Evolutionary conservation across 495 filamentous ascomycete species (phyloP), one percentile per base, ranked within the genome.

Genomic region (Podospora pseudopauciseta): DNA sequence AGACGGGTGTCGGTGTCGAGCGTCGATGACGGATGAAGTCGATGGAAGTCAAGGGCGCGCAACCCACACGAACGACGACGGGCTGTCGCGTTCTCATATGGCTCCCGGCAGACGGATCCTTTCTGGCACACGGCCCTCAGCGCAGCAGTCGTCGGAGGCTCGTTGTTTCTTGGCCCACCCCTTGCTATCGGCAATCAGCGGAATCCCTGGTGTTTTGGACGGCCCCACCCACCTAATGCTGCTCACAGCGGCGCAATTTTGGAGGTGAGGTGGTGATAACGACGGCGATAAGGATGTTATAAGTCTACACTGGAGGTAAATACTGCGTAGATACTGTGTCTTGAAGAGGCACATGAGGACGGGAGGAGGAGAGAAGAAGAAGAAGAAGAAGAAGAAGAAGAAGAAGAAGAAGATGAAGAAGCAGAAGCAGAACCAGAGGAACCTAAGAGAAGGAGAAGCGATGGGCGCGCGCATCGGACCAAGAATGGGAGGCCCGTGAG

Each of bases 141-240:
- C 39, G 39, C 39, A 49, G 39, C 39, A 56, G 11, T 49, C 28
- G 27, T 7, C 18, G 39, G 39, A 49, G 39, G 39, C 39, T 49
- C 39, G 39, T 49, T 13, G 39, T 49, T 49, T 61, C 55, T 63
- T 61, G 49, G 61, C 61, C 65, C 55, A 39, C 65, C 56, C 65
- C 69, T 58, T 59, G 65, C 62, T 19, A 30, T 66, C 68, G 68
- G 71, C 71, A 70, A 68, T 71, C 71, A 66, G 66, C 63, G 68
- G 66, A 59, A 65, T 58, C 71, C 71, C 64, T 73, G 71, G 61
- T 27, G 28, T 44, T 67, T 59, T 64, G 23, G 55, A 64, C n/a
- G 54, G 53, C 66, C 62, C 71, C 71, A 73, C 71, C 68, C 57
- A 34, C 68, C 56, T 63, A 67, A 65, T 64, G 68, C 69, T 69